Conservation (phyloP, 176 grass and related monocot species). For the Eleusine indica region DNA sequence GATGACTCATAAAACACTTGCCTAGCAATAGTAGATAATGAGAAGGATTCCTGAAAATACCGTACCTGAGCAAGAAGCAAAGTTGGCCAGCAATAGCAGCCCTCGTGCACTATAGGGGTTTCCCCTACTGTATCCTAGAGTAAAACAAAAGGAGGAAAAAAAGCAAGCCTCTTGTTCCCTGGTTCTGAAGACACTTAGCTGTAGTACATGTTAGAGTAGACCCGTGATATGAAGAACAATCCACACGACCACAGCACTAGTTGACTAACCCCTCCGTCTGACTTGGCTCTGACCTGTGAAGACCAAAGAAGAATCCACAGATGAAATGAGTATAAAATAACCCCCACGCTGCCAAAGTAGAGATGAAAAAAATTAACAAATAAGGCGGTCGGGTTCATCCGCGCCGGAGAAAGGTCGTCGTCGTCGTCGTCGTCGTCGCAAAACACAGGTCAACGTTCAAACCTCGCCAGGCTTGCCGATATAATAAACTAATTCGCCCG, state of each 20-base stretch:
- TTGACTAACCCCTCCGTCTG: background rate
- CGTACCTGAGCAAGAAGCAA: too few relatives aligned
- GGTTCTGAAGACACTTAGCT: too few relatives aligned
- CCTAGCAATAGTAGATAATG: too few relatives aligned
- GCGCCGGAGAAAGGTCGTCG: constrained; percentile 1
- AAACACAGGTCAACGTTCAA: constrained; percentile 31
- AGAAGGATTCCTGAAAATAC: too few relatives aligned
- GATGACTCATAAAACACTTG: too few relatives aligned
- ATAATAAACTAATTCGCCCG: constrained; percentile 1
- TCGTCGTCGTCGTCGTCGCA: constrained; percentile 16
- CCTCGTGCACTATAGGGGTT: too few relatives aligned
- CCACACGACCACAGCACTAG: background rate
- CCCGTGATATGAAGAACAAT: background rate
- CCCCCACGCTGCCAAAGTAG: background rate
- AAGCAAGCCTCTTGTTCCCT: too few relatives aligned
- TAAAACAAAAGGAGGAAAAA: too few relatives aligned
- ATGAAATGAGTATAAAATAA: background rate
- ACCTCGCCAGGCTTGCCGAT: background rate
- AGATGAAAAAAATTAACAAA: background rate
- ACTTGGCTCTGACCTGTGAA: background rate
- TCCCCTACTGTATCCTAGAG: too few relatives aligned
- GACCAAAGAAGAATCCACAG: background rate
- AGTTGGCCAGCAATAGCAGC: too few relatives aligned
- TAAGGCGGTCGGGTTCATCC: background rate
- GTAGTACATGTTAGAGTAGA: background rate